These are phyloP conservation scores for Austroboletus novae-zelandiae DNA, from an alignment of 1,284 basidiomycete species.

Conservation along the genomic window DNA sequence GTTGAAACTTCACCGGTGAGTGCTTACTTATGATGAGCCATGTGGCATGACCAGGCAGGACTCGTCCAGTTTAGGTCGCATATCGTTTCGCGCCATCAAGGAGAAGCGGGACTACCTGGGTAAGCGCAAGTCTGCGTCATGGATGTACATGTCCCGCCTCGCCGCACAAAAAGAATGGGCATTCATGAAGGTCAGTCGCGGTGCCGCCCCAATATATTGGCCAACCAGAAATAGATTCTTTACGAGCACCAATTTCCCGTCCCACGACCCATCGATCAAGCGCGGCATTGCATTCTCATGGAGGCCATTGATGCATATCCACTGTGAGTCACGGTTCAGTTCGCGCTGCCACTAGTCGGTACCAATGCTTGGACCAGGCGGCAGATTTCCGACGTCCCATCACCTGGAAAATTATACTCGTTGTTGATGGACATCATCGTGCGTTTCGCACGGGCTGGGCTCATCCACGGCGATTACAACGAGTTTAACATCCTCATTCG, in stretches of 20 bases:
- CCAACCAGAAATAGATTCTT: conserved; percentile 63
- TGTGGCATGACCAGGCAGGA: conserved; percentile 4
- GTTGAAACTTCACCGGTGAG: conserved; percentile 87
- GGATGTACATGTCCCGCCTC: conserved; percentile 99
- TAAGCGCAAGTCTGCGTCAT: conserved; percentile 93
- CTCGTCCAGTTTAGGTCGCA: conserved; percentile 78
- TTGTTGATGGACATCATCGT: conserved; percentile 95
- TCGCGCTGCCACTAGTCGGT: background rate
- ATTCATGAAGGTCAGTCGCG: conserved; percentile 81
- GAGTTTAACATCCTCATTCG: conserved; percentile 98
- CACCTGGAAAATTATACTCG: conserved; percentile 89
- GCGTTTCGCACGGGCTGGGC: conserved; percentile 86
- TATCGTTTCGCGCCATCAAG: conserved; percentile 97
- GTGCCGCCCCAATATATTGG: background rate
- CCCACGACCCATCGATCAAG: conserved; percentile 91
- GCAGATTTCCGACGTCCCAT: conserved; percentile 81
- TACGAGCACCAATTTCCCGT: conserved; percentile 94
- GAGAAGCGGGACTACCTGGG: conserved; percentile 96
- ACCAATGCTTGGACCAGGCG: conserved; percentile 52
- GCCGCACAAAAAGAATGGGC: conserved; percentile 97
- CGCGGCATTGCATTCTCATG: conserved; percentile 95
- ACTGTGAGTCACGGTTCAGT: conserved; percentile 52
- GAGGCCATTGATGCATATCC: conserved; percentile 94
- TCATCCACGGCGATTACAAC: conserved; percentile 99
- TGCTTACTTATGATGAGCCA: conserved; percentile 1